phyloP scores from a whole-genome alignment of 768 basidiomycete species.

The Favolaschia claudopus region DNA sequence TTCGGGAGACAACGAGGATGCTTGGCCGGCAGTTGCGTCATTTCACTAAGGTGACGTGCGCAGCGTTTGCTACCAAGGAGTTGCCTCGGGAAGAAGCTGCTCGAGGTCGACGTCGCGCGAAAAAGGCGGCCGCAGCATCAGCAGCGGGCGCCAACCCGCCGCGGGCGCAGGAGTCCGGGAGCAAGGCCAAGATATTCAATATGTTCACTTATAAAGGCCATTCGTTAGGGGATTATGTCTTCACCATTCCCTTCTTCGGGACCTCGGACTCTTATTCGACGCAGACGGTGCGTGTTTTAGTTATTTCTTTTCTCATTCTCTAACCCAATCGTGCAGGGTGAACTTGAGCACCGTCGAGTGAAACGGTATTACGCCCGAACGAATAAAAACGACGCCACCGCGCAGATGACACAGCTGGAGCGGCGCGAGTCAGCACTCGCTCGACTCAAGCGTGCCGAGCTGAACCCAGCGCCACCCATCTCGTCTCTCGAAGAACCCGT shows the following conservation, averaged over 20 bases:
- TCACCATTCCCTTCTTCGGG: slow-evolving; percentile 29
- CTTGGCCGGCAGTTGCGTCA: slow-evolving; percentile 32
- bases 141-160: slow-evolving; percentile 12
- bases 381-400: slow-evolving; percentile 35
- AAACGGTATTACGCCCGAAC: slow-evolving; percentile 43
- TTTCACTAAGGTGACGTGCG: slow-evolving; percentile 33
- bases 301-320: background rate
- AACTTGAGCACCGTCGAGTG: slow-evolving; percentile 42
- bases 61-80: slow-evolving; percentile 35
- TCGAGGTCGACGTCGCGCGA: slow-evolving; percentile 18
- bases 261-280: slow-evolving; percentile 42
- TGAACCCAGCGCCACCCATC: background rate
- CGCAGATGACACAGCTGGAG: slow-evolving; percentile 34
- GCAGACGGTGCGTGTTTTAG: slow-evolving; percentile 32
- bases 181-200: slow-evolving; percentile 23
- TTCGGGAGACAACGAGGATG: slow-evolving; percentile 26
- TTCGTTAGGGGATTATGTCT: slow-evolving; percentile 36
- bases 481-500: too few relatives aligned
- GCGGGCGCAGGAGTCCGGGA: background rate
- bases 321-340: slow-evolving; percentile 36
- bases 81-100: slow-evolving; percentile 40
- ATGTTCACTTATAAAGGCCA: slow-evolving; percentile 32
- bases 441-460: background rate
- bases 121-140: slow-evolving; percentile 8
- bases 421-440: slow-evolving; percentile 16